Percentiles rank a stretch among this genome's conserved stretches.
Conservation (phyloP, 768 basidiomycete genomes). For the Symmetrospora coprosmae region DNA sequence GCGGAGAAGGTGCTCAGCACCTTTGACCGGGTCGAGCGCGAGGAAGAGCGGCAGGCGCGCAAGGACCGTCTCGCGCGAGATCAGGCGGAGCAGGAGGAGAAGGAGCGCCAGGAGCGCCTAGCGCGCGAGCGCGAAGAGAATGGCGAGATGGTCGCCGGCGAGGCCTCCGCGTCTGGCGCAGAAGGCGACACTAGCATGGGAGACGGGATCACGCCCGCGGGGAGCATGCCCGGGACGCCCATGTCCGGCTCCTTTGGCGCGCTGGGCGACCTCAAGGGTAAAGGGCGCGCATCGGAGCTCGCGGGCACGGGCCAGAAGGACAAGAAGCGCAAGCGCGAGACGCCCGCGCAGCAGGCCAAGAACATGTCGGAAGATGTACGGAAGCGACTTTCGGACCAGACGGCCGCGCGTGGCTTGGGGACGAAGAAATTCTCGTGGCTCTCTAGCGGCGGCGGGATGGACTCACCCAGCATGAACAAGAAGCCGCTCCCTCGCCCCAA, state of each 20-base stretch:
- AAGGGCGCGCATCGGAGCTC: no score
- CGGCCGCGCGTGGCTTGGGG: slow-evolving; percentile 64
- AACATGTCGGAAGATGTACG: slow-evolving; percentile 85
- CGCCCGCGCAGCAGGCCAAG: slow-evolving; percentile 67
- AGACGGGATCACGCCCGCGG: no score
- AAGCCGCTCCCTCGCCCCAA: slow-evolving; percentile 4
- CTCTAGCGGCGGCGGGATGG: slow-evolving; percentile 45
- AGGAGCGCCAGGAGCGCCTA: slow-evolving; percentile 1
- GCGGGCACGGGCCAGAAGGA: slow-evolving; percentile 38
- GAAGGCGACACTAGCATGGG: slow-evolving; percentile 8
- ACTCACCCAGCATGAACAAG: not conserved
- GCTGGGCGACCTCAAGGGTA: not conserved
- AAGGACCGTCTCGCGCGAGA: slow-evolving; percentile 16
- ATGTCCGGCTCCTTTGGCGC: not conserved
- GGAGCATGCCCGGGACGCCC: slow-evolving; percentile 12
- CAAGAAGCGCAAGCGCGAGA: slow-evolving; percentile 69
- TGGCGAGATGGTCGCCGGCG: not conserved
- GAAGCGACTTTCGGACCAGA: slow-evolving; percentile 81
- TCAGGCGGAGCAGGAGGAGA: slow-evolving; percentile 12
- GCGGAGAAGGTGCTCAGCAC: slow-evolving; percentile 16
- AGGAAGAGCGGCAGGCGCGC: slow-evolving; percentile 23
- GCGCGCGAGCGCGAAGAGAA: slow-evolving; percentile 9
- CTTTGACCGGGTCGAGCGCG: slow-evolving; percentile 18
- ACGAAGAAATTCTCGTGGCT: slow-evolving; percentile 66
- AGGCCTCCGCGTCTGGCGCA: not conserved